phyloP scores from a whole-genome alignment of 805 yeast genomes.

The Candida insectorum region DNA sequence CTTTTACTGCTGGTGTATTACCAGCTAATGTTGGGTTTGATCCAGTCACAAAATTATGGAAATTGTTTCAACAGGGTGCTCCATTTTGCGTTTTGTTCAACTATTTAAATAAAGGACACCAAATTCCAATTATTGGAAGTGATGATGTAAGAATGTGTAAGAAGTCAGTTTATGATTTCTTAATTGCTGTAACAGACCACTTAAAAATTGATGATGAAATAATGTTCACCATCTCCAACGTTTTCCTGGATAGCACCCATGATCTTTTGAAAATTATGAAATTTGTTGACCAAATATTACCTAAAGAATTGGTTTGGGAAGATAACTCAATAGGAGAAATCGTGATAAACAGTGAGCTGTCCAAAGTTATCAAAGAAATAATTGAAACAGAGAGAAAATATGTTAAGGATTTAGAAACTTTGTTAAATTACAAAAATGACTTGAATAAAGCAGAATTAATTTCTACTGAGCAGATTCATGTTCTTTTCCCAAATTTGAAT shows the following conservation, averaged over 20 bases:
- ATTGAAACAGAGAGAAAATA: conserved; percentile 89
- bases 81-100: conserved; percentile 87
- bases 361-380: conserved; percentile 79
- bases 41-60: conserved; percentile 89
- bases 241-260: conserved; percentile 76
- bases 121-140: conserved; percentile 62
- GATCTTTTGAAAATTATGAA: conserved; percentile 72
- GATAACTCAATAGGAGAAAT: conserved; percentile 27
- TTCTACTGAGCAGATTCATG: conserved; percentile 74
- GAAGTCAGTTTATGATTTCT: conserved; percentile 84
- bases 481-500: conserved; percentile 78
- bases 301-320: conserved; percentile 7
- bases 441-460: conserved; percentile 63
- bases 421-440: conserved; percentile 66
- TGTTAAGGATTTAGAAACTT: conserved; percentile 82
- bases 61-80: conserved; percentile 86
- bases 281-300: conserved; percentile 61
- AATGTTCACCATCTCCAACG: conserved; percentile 86
- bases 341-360: conserved; percentile 51
- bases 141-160: conserved; percentile 85
- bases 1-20: conserved; percentile 72
- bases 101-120: conserved; percentile 34
- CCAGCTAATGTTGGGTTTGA: conserved; percentile 77
- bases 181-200: conserved; percentile 78
- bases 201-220: conserved; percentile 74